phyloP scores from a whole-genome alignment of 352 stramenopile species.

The Saprolegnia diclina region DNA sequence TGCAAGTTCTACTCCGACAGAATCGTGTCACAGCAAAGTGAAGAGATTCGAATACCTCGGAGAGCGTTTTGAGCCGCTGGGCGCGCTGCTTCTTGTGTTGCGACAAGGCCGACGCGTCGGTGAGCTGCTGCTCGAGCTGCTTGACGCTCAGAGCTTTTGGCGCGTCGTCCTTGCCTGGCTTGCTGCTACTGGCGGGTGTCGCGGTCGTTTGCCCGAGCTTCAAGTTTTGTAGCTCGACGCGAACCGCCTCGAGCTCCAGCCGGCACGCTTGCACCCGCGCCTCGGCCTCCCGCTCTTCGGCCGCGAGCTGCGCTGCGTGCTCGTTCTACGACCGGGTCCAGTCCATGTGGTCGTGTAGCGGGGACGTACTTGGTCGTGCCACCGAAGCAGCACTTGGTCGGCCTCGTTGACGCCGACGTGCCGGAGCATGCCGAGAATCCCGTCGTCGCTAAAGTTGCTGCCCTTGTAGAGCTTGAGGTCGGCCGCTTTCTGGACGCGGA shows the following conservation, averaged over 20 bases:
- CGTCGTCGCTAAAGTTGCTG: conserved; percentile 65
- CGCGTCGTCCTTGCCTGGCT: neutral
- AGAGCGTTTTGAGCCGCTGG: conserved; percentile 45
- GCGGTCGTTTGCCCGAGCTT: conserved; percentile 44
- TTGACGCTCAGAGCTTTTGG: conserved; percentile 50
- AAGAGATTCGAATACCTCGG: conserved; percentile 32
- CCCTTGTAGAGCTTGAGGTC: conserved; percentile 65
- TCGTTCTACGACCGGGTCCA: conserved; percentile 27
- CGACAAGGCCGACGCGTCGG: conserved; percentile 40
- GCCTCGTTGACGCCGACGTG: conserved; percentile 80
- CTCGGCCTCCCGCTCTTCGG: conserved; percentile 54
- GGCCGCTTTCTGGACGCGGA: conserved; percentile 51
- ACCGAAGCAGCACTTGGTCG: conserved; percentile 49
- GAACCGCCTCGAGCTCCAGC: conserved; percentile 49
- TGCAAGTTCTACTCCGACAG: conserved; percentile 44
- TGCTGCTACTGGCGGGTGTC: neutral
- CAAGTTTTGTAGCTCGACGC: conserved; percentile 58
- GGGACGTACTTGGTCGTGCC: conserved; percentile 56
- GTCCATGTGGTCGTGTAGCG: neutral
- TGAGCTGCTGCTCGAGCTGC: conserved; percentile 56
- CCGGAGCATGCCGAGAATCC: conserved; percentile 57
- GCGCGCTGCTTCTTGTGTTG: conserved; percentile 71
- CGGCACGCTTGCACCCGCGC: conserved; percentile 53
- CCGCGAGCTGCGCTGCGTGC: conserved; percentile 59
- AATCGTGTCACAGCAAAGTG: neutral